Evolutionary conservation across 2,329 filamentous ascomycete genomes (phyloP).

Genomic region (Alternaria gaisen): DNA sequence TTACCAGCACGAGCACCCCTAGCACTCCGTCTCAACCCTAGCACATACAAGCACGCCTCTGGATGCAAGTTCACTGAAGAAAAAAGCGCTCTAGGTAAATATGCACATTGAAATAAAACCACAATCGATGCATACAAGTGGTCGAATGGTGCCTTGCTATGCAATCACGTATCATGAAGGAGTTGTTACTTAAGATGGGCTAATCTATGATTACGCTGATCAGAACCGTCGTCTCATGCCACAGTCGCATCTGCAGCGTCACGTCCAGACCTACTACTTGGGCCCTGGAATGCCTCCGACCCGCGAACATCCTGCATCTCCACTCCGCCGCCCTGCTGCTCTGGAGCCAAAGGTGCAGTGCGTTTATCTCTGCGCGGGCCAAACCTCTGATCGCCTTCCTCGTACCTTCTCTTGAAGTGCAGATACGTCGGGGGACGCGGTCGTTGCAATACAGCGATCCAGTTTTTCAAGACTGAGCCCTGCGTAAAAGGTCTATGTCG

Average conservation of each 20-base stretch:
- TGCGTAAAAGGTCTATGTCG: constrained; percentile 91
- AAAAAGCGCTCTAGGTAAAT: neutral
- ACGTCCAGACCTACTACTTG: constrained; percentile 30
- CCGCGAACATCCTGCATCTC: constrained; percentile 71
- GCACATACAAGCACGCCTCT: neutral
- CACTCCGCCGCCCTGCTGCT: constrained; percentile 65
- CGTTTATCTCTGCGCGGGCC: constrained; percentile 66
- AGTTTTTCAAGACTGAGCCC: constrained; percentile 77
- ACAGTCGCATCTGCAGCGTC: constrained; percentile 22
- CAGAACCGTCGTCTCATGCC: constrained; percentile 14
- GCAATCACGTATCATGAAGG: constrained; percentile 4
- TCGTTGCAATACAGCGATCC: constrained; percentile 79
- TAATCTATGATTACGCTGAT: constrained; percentile 10
- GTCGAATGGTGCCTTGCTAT: neutral
- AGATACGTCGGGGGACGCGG: constrained; percentile 90
- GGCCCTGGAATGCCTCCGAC: constrained; percentile 48
- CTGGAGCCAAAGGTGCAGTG: constrained; percentile 58
- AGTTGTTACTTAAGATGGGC: constrained; percentile 11
- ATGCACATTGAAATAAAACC: neutral
- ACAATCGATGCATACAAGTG: neutral
- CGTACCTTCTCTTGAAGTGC: constrained; percentile 79
- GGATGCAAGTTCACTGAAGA: neutral
- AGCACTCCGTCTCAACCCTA: constrained; percentile 31
- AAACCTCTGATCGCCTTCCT: constrained; percentile 85
- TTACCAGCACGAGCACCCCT: constrained; percentile 46